Evolutionary conservation across 1,139 yeast genomes (phyloP), one percentile per base, ranked within the genome.

Genomic region (Geotrichum bryndzae): DNA sequence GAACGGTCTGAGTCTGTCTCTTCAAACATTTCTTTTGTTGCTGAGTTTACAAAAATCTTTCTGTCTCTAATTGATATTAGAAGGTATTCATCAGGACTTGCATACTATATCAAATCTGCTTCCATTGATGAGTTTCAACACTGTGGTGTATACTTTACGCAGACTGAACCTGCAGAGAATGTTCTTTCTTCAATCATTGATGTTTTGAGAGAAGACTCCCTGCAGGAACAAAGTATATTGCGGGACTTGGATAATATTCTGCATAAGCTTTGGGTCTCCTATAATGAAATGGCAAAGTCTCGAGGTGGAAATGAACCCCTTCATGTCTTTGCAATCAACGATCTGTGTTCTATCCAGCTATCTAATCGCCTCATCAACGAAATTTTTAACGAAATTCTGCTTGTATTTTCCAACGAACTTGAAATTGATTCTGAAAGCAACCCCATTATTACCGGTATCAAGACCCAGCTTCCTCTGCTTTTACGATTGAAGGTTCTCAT

Each of bases 41-140:
- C 63, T 3, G 53, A 61, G 22, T 63, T 66, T 46, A 53, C 63
- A 15, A 62, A 64, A 27, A 63, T 67, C 7, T 58, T 66, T 46
- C 45, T 64, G 1, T 54, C 62, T 2, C 56, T 69, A 35, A 56
- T 57, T 29, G 68, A 69, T 15, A 53, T 68, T 11, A 64, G 63
- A 35, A 41, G 60, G 13, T 54, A 61, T 57, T 58, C 68, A 2
- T 48, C 55, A 15, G 63, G 57, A 22, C 31, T 68, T 11, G 58
- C 63, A 1, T 59, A 56, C 50, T 57, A 54, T 33, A 53, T 66
- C 22, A 55, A 60, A 29, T 59, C 61, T n/a, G 63, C 66, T 18
- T 53, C 63, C 11, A 57, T 64, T n/a, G 68, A 67, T 6, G 59
- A 63, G 45, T 67, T 68, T 53, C 58, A 55, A 23, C 57, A 53